These are phyloP conservation scores for Adansonia digitata DNA, from an alignment of 345 rosid genomes.

Conservation along the genomic window DNA sequence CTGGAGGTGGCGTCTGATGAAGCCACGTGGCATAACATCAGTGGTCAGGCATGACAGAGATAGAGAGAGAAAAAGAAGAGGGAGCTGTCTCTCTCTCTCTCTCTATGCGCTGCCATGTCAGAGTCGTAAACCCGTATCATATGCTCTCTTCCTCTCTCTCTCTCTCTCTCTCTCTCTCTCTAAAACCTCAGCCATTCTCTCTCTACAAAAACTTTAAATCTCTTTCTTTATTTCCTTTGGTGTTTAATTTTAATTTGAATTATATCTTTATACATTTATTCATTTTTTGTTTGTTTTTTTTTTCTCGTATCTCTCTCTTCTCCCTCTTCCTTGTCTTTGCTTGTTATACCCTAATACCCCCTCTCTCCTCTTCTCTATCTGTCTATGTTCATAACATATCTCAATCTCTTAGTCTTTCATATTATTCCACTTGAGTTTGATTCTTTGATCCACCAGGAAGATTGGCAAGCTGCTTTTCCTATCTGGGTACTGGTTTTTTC, in stretches of 20 bases:
- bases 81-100: slow-evolving; percentile 23
- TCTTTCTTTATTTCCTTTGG: not conserved
- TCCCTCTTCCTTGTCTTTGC: slow-evolving; percentile 10
- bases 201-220: slow-evolving; percentile 6
- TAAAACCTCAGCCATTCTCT: slow-evolving; percentile 3
- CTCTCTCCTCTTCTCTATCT: slow-evolving; percentile 15
- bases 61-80: not conserved
- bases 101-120: slow-evolving; percentile 78
- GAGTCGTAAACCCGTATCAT: slow-evolving; percentile 66
- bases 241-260: not conserved
- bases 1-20: slow-evolving; percentile 1
- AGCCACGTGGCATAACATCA: slow-evolving; percentile 58
- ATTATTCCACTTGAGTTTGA: slow-evolving; percentile 4
- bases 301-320: slow-evolving; percentile 22
- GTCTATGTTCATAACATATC: slow-evolving; percentile 3
- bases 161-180: slow-evolving; percentile 31
- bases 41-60: slow-evolving; percentile 45
- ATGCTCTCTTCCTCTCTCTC: too few relatives aligned
- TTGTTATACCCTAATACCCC: slow-evolving; percentile 43
- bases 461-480: slow-evolving; percentile 43
- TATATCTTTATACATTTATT: slow-evolving; percentile 28
- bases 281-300: slow-evolving; percentile 28
- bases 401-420: slow-evolving; percentile 15
- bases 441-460: slow-evolving; percentile 29
- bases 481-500: slow-evolving; percentile 19